A percentile compares a stretch with the other conserved stretches of the same genome.
These are phyloP conservation scores for Lactifluus pinguis DNA, from an alignment of 768 basidiomycete genomes.

Conservation along the genomic window DNA sequence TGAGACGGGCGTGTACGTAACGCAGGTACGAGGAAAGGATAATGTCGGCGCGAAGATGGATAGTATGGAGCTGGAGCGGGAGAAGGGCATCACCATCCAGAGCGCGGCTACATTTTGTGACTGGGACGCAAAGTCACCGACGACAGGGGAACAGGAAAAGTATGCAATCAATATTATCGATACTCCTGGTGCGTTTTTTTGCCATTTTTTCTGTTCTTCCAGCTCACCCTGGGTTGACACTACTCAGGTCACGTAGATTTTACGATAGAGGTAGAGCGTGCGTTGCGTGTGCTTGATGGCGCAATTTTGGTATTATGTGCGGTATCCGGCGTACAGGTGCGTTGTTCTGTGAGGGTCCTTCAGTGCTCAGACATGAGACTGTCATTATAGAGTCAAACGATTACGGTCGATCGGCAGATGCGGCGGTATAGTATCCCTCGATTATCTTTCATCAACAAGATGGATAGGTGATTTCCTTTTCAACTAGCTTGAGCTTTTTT, in stretches of 20 bases:
- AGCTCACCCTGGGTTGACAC: background rate
- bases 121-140: conserved; percentile 69
- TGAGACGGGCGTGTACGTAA: background rate
- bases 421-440: conserved; percentile 91
- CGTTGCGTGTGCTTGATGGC: conserved; percentile 91
- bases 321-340: conserved; percentile 89
- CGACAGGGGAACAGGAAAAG: conserved; percentile 58
- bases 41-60: conserved; percentile 99
- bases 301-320: conserved; percentile 95
- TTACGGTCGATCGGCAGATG: conserved; percentile 99
- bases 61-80: conserved; percentile 96
- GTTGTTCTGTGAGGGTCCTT: conserved; percentile 14
- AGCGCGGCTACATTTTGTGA: conserved; percentile 98
- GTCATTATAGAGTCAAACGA: conserved; percentile 77
- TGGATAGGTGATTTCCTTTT: conserved; percentile 64
- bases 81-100: conserved; percentile 99
- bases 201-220: background rate
- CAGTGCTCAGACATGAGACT: background rate
- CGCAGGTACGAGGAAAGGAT: conserved; percentile 84
- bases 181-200: conserved; percentile 63
- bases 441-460: conserved; percentile 96
- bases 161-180: conserved; percentile 98
- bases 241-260: conserved; percentile 94
- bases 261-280: conserved; percentile 97
- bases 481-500: background rate